Evolutionary conservation across 2,329 filamentous ascomycete species (phyloP).

Genomic region (Alternaria brassicae): DNA sequence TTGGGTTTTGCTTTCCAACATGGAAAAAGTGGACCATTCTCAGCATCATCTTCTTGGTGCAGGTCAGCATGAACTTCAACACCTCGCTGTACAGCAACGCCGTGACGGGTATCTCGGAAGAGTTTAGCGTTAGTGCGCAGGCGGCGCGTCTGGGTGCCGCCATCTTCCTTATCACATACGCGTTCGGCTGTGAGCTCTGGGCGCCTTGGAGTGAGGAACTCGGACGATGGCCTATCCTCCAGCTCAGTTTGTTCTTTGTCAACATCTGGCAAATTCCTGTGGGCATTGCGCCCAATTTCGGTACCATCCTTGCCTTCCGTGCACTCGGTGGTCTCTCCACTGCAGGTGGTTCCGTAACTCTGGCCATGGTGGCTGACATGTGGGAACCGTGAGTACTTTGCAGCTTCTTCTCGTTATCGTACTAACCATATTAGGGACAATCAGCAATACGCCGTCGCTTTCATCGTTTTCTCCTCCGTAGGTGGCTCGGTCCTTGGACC

Average conservation of each 20-base stretch:
- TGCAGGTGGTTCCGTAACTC: constrained; percentile 69
- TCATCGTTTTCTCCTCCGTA: constrained; percentile 78
- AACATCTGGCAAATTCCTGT: constrained; percentile 75
- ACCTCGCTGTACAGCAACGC: constrained; percentile 64
- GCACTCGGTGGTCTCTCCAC: constrained; percentile 55
- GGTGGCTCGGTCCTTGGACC: constrained; percentile 78
- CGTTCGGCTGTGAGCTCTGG: constrained; percentile 88
- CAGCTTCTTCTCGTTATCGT: not conserved
- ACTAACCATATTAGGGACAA: constrained; percentile 40
- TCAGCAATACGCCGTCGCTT: constrained; percentile 72
- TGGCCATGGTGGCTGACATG: constrained; percentile 71
- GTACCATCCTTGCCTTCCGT: constrained; percentile 70
- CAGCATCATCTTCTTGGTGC: constrained; percentile 60
- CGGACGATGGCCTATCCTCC: constrained; percentile 77
- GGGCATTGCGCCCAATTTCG: constrained; percentile 75
- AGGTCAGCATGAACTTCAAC: constrained; percentile 66
- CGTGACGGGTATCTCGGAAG: constrained; percentile 60
- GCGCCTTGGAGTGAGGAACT: constrained; percentile 87
- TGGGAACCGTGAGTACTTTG: constrained; percentile 47
- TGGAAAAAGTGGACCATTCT: constrained; percentile 64
- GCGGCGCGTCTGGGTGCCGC: constrained; percentile 76
- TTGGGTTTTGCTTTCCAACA: constrained; percentile 58
- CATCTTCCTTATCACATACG: constrained; percentile 80
- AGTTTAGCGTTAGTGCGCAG: constrained; percentile 73
- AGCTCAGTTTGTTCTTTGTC: constrained; percentile 74